These are phyloP conservation scores for Pseudomonodictys pantanalensis DNA, from an alignment of 495 filamentous ascomycete genomes.

Conservation along the genomic window DNA sequence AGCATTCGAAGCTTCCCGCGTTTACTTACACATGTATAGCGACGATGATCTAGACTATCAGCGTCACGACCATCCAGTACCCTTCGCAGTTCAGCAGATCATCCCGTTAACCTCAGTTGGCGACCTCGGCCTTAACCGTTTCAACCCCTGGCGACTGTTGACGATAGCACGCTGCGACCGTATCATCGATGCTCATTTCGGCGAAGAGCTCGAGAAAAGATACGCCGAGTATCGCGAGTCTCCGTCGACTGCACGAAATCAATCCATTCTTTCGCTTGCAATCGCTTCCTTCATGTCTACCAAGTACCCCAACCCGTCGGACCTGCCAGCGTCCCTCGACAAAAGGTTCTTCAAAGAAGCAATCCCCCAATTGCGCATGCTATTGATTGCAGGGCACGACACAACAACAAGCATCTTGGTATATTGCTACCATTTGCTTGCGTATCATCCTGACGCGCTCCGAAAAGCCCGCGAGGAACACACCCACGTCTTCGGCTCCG, in stretches of 20 bases:
- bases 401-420: conserved; percentile 44
- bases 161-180: neutral
- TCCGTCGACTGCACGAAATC: neutral
- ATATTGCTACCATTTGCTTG: conserved; percentile 49
- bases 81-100: neutral
- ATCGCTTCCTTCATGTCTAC: neutral
- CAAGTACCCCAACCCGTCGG: neutral
- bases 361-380: conserved; percentile 18
- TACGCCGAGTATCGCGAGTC: neutral
- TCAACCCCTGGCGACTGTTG: neutral
- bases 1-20: neutral
- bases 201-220: neutral
- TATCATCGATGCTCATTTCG: neutral
- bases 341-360: neutral
- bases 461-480: neutral
- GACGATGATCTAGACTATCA: neutral
- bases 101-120: neutral
- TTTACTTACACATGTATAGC: neutral
- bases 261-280: neutral
- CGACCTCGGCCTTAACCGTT: neutral
- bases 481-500: neutral
- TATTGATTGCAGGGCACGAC: conserved; percentile 51
- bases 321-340: neutral
- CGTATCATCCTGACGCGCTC: conserved; percentile 41
- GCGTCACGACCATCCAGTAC: neutral